These are phyloP conservation scores for Huiozyma sinensis DNA, from an alignment of 805 yeast species.

Conservation along the genomic window DNA sequence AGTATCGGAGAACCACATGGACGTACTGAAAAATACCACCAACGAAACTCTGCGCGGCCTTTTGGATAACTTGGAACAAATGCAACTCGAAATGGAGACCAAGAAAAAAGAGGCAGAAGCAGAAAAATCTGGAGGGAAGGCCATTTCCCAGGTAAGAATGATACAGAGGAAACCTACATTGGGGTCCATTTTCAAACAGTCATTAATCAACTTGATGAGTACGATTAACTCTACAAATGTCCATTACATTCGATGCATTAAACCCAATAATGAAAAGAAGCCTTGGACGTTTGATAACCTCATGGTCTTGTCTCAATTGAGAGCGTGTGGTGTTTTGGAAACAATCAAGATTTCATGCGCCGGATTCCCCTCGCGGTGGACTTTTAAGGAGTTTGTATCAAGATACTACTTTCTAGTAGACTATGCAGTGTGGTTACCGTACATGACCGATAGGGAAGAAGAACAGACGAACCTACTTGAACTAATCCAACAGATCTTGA, in stretches of 20 bases:
- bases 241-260: constrained; percentile 94
- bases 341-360: constrained; percentile 95
- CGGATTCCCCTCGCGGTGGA: constrained; percentile 95
- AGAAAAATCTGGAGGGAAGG: constrained; percentile 26
- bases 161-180: constrained; percentile 78
- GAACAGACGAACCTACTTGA: constrained; percentile 45
- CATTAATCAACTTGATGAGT: constrained; percentile 83
- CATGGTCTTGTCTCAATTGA: constrained; percentile 90
- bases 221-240: constrained; percentile 92
- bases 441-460: constrained; percentile 38
- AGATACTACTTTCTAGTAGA: constrained; percentile 77
- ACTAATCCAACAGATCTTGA: constrained; percentile 57
- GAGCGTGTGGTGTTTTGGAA: constrained; percentile 98
- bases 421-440: constrained; percentile 55
- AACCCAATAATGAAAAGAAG: constrained; percentile 85
- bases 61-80: constrained; percentile 50
- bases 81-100: constrained; percentile 28
- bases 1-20: constrained; percentile 90
- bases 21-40: constrained; percentile 60
- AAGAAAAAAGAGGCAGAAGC: constrained; percentile 28
- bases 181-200: constrained; percentile 88
- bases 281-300: constrained; percentile 95
- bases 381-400: constrained; percentile 85
- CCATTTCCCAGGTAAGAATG: constrained; percentile 26
- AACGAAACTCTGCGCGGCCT: constrained; percentile 58